Evolutionary conservation across 352 stramenopile genomes (phyloP), one percentile per base, ranked within the genome.

Genomic region (Pythium vanterpoolii): DNA sequence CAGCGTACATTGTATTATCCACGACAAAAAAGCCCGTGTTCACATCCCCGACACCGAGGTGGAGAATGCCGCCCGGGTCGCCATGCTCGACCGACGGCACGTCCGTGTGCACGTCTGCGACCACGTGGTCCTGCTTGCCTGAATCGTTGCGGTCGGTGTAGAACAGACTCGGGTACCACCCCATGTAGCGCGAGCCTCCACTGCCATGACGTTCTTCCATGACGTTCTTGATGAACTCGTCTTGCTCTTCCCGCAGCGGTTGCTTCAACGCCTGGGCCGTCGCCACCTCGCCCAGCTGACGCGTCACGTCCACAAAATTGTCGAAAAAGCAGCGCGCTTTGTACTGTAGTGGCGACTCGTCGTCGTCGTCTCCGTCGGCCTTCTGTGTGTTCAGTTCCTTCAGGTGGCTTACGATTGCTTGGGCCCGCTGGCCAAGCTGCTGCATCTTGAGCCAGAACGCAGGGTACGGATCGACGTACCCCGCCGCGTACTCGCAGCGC

Each of bases 81-180:
- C 60, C 59, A 30, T 74, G 65, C 44, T 74, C 62, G 2, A 67
- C 39, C 0, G 70, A 75, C 5, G 66, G 60, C 13, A 45, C 42
- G n/a, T 75, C 67, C 1, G 70, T 77, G 54, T 75, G 67, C 13
- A 75, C 30, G 23, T 77, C 70, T 4, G 56, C 64, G 9, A 71
- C 70, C 5, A 75, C 16, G 28, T 71, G 55, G 33, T 77, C 70
- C 27, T 39, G 30, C 55, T 71, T 68, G 26, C 60, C 64, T 13
- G 66, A 73, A 46, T 77, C 67, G n/a, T 73, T 47, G 4, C 47
- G 64, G 19, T 62, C 6, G 1, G 47, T 39, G 49, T 73, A 75
- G 24, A 77, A 77, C 10, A 77, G 51, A 2, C 38, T 48, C n/a
- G 70, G 70, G 30, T 77, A 79, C 69, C 71, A 76, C 3, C 64